These are phyloP conservation scores for Leccinum griseonigrum DNA, from an alignment of 1,284 basidiomycete species.

Conservation along the genomic window DNA sequence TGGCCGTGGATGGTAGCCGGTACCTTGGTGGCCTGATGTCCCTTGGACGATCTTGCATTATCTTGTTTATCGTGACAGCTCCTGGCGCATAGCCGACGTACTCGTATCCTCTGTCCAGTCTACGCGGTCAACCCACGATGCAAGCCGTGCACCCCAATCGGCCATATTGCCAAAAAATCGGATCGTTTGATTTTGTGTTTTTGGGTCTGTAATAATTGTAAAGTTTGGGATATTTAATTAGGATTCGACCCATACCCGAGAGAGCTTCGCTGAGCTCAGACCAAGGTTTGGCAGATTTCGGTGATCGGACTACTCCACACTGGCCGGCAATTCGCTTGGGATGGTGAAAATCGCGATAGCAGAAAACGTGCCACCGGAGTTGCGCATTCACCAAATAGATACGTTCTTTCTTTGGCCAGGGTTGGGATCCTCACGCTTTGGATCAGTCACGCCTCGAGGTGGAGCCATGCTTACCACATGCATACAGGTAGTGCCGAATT, in stretches of 20 bases:
- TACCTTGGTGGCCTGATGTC: conserved; percentile 20
- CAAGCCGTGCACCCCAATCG: conserved; percentile 13
- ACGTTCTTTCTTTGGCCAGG: conserved; percentile 13
- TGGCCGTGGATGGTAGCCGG: conserved; percentile 13
- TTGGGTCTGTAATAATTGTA: conserved; percentile 10
- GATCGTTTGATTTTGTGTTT: conserved; percentile 9
- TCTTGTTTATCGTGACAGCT: conserved; percentile 12
- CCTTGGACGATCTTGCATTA: conserved; percentile 11
- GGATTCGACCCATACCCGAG: conserved; percentile 4
- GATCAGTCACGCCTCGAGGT: conserved; percentile 38
- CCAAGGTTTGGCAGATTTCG: conserved; percentile 26
- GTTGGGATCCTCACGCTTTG: conserved; percentile 29
- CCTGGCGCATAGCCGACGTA: conserved; percentile 8
- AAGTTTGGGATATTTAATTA: conserved; percentile 27
- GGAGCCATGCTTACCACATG: conserved; percentile 36
- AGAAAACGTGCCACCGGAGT: conserved; percentile 26
- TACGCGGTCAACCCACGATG: conserved; percentile 13
- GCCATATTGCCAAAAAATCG: conserved; percentile 4
- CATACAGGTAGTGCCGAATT: conserved; percentile 28
- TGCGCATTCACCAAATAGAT: conserved; percentile 13
- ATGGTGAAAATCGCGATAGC: conserved; percentile 11
- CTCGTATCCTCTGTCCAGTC: neutral
- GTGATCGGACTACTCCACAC: conserved; percentile 29
- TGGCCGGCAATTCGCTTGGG: conserved; percentile 24
- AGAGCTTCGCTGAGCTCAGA: conserved; percentile 32